Evolutionary conservation across 176 grass and related monocot genomes (phyloP).

Genomic region (Oryza nivara): DNA sequence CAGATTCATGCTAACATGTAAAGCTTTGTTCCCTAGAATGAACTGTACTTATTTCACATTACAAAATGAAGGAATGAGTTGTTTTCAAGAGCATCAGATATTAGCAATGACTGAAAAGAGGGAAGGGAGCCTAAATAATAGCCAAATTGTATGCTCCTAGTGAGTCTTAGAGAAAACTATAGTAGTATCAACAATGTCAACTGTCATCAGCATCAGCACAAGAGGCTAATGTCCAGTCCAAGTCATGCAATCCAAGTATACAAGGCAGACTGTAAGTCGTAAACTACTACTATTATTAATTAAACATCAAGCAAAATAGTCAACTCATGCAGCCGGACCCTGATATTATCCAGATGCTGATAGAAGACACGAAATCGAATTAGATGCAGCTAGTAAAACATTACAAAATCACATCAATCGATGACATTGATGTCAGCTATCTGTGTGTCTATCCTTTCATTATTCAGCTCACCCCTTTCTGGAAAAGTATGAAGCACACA

Average conservation of each 20-base stretch:
- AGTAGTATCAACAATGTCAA: neutral
- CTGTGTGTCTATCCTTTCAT: neutral
- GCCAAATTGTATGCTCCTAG: neutral
- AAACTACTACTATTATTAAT: neutral
- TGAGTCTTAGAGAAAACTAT: neutral
- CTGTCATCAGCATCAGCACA: neutral
- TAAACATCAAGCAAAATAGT: neutral
- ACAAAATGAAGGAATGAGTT: neutral
- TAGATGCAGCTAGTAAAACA: constrained; percentile 9
- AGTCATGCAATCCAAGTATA: constrained; percentile 4
- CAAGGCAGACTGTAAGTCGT: constrained; percentile 10
- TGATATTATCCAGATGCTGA: neutral
- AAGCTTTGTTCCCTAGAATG: neutral
- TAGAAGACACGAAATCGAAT: neutral
- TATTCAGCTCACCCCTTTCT: neutral
- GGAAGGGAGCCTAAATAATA: no score
- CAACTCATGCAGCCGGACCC: neutral
- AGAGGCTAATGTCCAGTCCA: neutral
- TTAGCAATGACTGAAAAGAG: neutral
- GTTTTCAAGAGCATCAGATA: neutral
- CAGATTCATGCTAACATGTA: neutral
- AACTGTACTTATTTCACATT: neutral
- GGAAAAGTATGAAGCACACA: constrained; percentile 17
- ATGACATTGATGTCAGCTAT: neutral
- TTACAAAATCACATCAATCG: neutral